Base-by-base conservation (phyloP, 129 eudicot genomes). In the Lactuca sativa region DNA sequence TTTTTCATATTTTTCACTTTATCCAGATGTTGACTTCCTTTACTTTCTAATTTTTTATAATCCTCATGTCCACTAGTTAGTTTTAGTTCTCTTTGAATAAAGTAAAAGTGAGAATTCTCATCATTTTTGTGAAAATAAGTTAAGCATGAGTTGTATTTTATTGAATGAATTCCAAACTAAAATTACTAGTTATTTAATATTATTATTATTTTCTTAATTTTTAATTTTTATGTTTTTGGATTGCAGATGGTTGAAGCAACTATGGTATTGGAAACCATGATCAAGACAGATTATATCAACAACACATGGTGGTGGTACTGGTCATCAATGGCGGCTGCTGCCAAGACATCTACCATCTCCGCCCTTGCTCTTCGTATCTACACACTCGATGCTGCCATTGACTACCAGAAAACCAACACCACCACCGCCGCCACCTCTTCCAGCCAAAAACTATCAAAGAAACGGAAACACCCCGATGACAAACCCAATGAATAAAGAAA, bases 241-340 rank as follows among this genome's bases (percentile, higher is more conserved):
- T 72, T 41, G 77, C 86, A 91, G 97, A 84, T 91, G 82, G 83
- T 81, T 32, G 84, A 75, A 81, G 96, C 96, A 17, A 82, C 85
- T 31, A 61, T 91, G 33, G 51, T 77, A n/a, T 76, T 91, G 0
- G 97, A 91, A 78, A 85, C 87, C 66, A 74, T 82, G 82, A 88
- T 91, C 25, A 91, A 82, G 72, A 59, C 88, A 0, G 84, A 86
- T 16, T 80, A 88, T 75, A 55, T 91, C 71, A 78, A 56, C 71
- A 91, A 86, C 7, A 84, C 76, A 41, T 73, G 77, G 77, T 86
- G 97, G 95, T 91, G 96, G 96, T 88, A 86, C 62, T 91, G 96
- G 96, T 88, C 97, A 17, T 86, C 97, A 1, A 77, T 86, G 18
- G 83, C 95, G 11, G 84, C 76, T 68, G 95, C 95, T 12, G 89